Evolutionary conservation across 192 early-diverging fungal genomes (phyloP), one percentile per base, ranked within the genome.

Genomic region (Entomortierella lignicola): DNA sequence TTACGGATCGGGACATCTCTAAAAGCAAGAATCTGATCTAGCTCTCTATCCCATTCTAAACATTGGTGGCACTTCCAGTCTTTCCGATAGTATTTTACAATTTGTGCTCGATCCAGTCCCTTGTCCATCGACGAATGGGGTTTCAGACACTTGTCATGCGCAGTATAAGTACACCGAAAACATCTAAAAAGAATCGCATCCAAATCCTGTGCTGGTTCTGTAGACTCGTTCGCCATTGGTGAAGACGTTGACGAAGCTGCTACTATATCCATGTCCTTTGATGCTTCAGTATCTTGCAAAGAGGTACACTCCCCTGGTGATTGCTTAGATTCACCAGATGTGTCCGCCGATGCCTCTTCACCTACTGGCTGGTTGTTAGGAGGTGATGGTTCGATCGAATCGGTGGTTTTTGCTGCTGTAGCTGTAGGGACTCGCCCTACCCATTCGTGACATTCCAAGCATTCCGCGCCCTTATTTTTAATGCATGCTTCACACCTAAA

Each of bases 11-110:
- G 68, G 20, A 65, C 64, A 44, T 80, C 71, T 2, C 69, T 51
- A 47, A 58, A 80, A 0, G 77, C 81, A 18, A 81, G 67, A 59
- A 80, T 80, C 52, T 31, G 47, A 18, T 82, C 83, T 39, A 77
- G 23, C 7, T 82, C 72, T 18, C 55, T 41, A 39, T 82, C 69
- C 77, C 83, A 85, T 27, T 75, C 72, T 20, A 66, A 21, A 26
- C 83, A 85, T 10, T 77, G 60, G 42, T 73, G 66, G 18, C 81
- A 72, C 42, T 82, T 84, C 77, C 82, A 84, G 4, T 75, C 63
- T 47, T 77, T 71, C 43, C 77, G 63, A 53, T 84, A 84, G 4
- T 60, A 44, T 37, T 63, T 51, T n/a, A 84, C 69, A 30, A 72
- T 63, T 21, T 68, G 53, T 6, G 66, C 43, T 42, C 47, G 57